phyloP scores from a whole-genome alignment of 2,329 filamentous ascomycete species.

The Paramyrothecium roridum region DNA sequence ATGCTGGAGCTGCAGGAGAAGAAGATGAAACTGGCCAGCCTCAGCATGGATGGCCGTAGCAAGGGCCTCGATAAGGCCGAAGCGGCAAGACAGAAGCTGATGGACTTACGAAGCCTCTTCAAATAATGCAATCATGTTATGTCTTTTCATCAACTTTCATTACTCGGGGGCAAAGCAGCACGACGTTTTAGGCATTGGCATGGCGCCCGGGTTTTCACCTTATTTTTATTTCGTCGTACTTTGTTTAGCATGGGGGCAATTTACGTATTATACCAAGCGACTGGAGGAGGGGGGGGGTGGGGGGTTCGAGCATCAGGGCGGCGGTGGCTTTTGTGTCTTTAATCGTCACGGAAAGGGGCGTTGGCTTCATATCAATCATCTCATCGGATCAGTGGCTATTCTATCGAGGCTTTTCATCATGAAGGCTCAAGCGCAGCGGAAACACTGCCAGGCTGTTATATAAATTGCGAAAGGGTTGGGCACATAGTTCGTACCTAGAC shows the following conservation, averaged over 20 bases:
- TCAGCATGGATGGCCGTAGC: conserved; percentile 72
- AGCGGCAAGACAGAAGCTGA: conserved; percentile 58
- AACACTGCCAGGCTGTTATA: not conserved
- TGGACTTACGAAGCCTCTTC: conserved; percentile 58
- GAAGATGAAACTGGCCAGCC: conserved; percentile 85
- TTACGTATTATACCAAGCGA: conserved; percentile 3
- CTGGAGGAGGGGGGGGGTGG: conserved; percentile 12
- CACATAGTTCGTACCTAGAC: too few relatives aligned
- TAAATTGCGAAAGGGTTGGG: not conserved
- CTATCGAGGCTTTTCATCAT: not conserved
- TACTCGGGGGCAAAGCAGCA: not conserved
- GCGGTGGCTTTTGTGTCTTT: conserved; percentile 16
- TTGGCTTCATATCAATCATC: not conserved
- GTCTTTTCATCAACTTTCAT: not conserved
- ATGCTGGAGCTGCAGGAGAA: conserved; percentile 89
- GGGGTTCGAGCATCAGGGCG: conserved; percentile 16
- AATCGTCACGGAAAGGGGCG: conserved; percentile 18
- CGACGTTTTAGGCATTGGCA: not conserved
- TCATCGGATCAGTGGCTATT: not conserved
- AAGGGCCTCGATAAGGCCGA: conserved; percentile 47
- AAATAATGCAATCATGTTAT: conserved; percentile 30
- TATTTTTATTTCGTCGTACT: not conserved
- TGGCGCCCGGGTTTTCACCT: not conserved
- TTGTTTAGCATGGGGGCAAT: not conserved
- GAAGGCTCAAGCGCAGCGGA: not conserved